Conservation (phyloP, 2,329 filamentous ascomycete species). For the Penicillium glabrum region DNA sequence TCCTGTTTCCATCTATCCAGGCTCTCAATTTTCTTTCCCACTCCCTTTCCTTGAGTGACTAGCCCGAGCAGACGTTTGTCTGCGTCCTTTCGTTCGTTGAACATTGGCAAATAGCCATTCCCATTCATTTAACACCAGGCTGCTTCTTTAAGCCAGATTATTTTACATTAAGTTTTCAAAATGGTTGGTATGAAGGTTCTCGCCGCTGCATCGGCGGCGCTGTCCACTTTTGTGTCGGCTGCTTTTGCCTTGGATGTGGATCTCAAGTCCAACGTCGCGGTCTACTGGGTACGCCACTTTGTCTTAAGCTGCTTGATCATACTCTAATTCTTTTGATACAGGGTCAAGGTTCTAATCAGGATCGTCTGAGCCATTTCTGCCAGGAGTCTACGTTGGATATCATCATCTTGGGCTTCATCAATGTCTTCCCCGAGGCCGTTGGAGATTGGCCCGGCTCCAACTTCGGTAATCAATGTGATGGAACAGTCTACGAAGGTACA, state of each 20-base stretch:
- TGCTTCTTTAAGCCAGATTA: slow-evolving; percentile 34
- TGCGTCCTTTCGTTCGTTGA: slow-evolving; percentile 56
- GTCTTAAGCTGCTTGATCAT: neutral
- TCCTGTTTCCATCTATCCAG: slow-evolving; percentile 1
- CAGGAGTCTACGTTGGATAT: slow-evolving; percentile 53
- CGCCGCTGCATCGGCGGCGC: slow-evolving; percentile 34
- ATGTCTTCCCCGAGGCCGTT: slow-evolving; percentile 49
- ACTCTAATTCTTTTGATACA: slow-evolving; percentile 21
- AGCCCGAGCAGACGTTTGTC: slow-evolving; percentile 42
- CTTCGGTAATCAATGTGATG: slow-evolving; percentile 57
- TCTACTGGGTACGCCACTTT: slow-evolving; percentile 50
- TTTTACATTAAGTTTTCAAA: slow-evolving; percentile 31
- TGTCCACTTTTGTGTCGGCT: slow-evolving; percentile 30
- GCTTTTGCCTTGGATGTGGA: slow-evolving; percentile 43
- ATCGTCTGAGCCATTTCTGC: slow-evolving; percentile 53
- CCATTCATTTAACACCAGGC: slow-evolving; percentile 29
- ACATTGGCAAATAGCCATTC: slow-evolving; percentile 29
- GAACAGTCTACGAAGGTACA: slow-evolving; percentile 39
- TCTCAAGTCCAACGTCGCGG: slow-evolving; percentile 50
- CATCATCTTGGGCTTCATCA: slow-evolving; percentile 58
- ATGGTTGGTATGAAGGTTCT: slow-evolving; percentile 39
- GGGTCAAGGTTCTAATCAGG: slow-evolving; percentile 55
- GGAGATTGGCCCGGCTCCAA: slow-evolving; percentile 54
- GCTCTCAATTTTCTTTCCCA: neutral
- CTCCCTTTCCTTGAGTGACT: slow-evolving; percentile 17